These are phyloP conservation scores for Pseudopithomyces maydicus DNA, from an alignment of 2,329 filamentous ascomycete genomes.

Conservation along the genomic window DNA sequence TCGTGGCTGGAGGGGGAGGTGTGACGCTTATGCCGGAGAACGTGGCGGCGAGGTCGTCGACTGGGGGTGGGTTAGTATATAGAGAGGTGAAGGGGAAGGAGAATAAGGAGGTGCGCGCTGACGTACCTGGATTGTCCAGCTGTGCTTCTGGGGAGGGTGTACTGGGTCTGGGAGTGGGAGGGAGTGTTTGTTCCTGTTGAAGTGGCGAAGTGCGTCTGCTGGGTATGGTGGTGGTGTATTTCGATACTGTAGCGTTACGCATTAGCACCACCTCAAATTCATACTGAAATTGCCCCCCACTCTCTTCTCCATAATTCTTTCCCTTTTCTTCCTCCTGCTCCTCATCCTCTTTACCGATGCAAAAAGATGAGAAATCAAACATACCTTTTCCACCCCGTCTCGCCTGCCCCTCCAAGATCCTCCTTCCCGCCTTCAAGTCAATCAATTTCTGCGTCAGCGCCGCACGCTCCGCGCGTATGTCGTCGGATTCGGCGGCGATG, in stretches of 20 bases:
- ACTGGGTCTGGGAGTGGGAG: too few species aligned
- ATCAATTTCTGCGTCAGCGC: constrained; percentile 18
- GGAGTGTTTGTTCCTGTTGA: too few species aligned
- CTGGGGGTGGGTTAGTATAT: background rate
- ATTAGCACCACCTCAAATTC: too few species aligned
- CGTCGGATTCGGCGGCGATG: constrained; percentile 34
- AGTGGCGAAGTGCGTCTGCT: too few species aligned
- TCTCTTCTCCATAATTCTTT: too few species aligned
- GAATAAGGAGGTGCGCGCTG: too few species aligned
- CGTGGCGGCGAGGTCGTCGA: background rate
- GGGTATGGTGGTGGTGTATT: too few species aligned
- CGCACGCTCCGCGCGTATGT: constrained; percentile 18
- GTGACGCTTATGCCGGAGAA: background rate
- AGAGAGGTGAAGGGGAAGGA: too few species aligned
- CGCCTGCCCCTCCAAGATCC: constrained; percentile 21
- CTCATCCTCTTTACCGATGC: background rate
- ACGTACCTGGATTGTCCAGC: too few species aligned
- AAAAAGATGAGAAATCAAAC: background rate
- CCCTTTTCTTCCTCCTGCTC: background rate
- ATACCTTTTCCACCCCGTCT: constrained; percentile 13
- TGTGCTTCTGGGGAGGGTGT: too few species aligned
- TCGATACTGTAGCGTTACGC: too few species aligned
- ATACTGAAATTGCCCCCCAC: too few species aligned
- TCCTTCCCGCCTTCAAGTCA: constrained; percentile 19
- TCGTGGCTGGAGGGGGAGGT: background rate